Evolutionary conservation across 345 rosid species (phyloP).

Genomic region (Sonneratia caseolaris): DNA sequence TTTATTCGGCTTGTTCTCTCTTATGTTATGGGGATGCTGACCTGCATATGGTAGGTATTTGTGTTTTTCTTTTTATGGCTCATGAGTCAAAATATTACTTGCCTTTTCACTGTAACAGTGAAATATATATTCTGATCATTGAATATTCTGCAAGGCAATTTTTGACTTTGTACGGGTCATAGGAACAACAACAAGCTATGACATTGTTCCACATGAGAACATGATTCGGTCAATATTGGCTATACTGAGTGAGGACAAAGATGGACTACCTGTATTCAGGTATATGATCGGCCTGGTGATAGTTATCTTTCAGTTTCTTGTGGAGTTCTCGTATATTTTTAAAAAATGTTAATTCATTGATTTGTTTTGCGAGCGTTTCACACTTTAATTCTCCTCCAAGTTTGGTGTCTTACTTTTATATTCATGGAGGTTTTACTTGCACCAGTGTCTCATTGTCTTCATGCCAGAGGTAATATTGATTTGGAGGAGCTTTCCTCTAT

Average conservation of each 20-base stretch:
- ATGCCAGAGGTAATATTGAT: not conserved
- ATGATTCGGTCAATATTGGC: conserved; percentile 59
- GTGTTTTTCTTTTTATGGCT: conserved; percentile 11
- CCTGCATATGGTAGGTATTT: conserved; percentile 62
- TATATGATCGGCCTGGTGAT: conserved; percentile 12
- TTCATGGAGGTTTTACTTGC: not conserved
- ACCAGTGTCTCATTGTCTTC: not conserved
- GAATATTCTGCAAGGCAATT: conserved; percentile 70
- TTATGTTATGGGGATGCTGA: conserved; percentile 69
- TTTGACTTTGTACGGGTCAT: conserved; percentile 72
- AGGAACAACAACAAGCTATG: conserved; percentile 51
- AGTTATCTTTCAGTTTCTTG: not conserved
- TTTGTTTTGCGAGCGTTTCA: not conserved
- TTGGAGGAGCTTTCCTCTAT: not conserved
- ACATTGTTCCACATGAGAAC: conserved; percentile 59
- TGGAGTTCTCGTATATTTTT: not conserved
- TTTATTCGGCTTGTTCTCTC: conserved; percentile 61
- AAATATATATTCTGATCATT: conserved; percentile 37
- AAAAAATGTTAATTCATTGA: not conserved
- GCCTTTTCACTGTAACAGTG: conserved; percentile 8
- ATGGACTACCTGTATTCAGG: conserved; percentile 74
- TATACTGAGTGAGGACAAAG: conserved; percentile 59
- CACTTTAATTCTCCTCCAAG: not conserved
- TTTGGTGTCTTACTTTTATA: not conserved
- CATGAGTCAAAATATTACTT: conserved; percentile 12